Evolutionary conservation across 2,329 filamentous ascomycete genomes (phyloP), one percentile per base, ranked within the genome.

Genomic region (Cercospora beticola): DNA sequence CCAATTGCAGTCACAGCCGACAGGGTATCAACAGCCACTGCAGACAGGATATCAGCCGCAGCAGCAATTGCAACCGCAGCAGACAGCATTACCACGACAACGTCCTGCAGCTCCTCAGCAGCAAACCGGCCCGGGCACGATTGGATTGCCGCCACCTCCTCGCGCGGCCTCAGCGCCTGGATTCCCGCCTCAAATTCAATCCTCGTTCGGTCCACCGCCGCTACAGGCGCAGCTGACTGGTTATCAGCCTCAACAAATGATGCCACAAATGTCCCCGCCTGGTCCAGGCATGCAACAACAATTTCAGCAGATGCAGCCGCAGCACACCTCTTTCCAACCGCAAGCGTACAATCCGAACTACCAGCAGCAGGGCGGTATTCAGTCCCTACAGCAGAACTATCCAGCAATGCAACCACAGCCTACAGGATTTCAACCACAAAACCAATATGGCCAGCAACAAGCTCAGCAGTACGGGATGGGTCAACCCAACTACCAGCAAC

Each of bases 161-260:
- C 87, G 95, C 69, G 91, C 95, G 7, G 85, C 95, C 12, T 97
- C 94, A 49, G 94, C 95, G 46, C 94, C 95, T 28, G 91, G 93
- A 64, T 90, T 85, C 68, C 73, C 67, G 31, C 67, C 73, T 31
- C 76, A 75, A n/a, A 80, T 88, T 61, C 90, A 91, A 76, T 88
- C 89, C 86, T 79, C 86, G 85, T 76, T 96, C 78, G 86, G 87
- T 7, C 87, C 90, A 18, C 88, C 92, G 61, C 89, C 92, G 16
- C 81, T 97, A 73, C 90, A 94, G 78, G 89, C 93, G 63, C 94
- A 97, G 78, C 87, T 94, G 79, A 97, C 95, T 5, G 93, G 94
- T 8, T 84, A 87, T 64, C 77, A 78, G 74, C 83, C 88, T 76
- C 82, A 82, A 60, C 30, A 56, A 31, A 31, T 56, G 12, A 58